phyloP scores from a whole-genome alignment of 768 basidiomycete genomes.

The Hypholoma sublateritium region DNA sequence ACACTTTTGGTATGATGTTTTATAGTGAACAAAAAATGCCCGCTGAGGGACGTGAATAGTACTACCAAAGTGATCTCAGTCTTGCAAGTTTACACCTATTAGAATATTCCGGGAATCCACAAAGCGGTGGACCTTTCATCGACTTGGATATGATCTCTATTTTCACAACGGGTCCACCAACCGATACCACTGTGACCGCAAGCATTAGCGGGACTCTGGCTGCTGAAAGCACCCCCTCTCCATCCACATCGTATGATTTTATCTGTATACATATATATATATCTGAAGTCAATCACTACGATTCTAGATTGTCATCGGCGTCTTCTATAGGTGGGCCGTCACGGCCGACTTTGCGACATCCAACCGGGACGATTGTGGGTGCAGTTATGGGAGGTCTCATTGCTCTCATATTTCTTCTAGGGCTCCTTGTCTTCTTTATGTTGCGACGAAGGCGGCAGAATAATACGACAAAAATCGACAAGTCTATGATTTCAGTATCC shows the following conservation, averaged over 20 bases:
- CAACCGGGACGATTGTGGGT: conserved; percentile 22
- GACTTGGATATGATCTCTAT: conserved; percentile 44
- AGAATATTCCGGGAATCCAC: conserved; percentile 32
- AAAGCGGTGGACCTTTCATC: conserved; percentile 36
- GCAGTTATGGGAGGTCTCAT: conserved; percentile 24
- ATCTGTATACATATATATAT: not conserved
- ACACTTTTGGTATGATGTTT: conserved; percentile 30
- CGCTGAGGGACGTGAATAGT: conserved; percentile 25
- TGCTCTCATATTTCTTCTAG: conserved; percentile 21
- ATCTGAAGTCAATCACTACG: not conserved
- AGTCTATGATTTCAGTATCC: conserved; percentile 25
- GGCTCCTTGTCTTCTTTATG: conserved; percentile 23
- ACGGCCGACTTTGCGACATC: conserved; percentile 16
- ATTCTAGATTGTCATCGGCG: conserved; percentile 1
- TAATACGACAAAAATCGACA: conserved; percentile 20
- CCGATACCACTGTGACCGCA: not conserved
- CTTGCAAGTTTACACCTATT: conserved; percentile 35
- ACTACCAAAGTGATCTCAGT: conserved; percentile 39
- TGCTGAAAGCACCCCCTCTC: conserved; percentile 7
- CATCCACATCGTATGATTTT: conserved; percentile 11
- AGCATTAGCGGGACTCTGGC: not conserved
- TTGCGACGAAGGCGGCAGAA: conserved; percentile 25
- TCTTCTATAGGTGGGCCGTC: not conserved
- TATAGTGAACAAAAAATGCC: not conserved
- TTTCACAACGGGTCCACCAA: conserved; percentile 19